These are phyloP conservation scores for Passalora sequoiae DNA, from an alignment of 2,329 filamentous ascomycete genomes.

Conservation along the genomic window DNA sequence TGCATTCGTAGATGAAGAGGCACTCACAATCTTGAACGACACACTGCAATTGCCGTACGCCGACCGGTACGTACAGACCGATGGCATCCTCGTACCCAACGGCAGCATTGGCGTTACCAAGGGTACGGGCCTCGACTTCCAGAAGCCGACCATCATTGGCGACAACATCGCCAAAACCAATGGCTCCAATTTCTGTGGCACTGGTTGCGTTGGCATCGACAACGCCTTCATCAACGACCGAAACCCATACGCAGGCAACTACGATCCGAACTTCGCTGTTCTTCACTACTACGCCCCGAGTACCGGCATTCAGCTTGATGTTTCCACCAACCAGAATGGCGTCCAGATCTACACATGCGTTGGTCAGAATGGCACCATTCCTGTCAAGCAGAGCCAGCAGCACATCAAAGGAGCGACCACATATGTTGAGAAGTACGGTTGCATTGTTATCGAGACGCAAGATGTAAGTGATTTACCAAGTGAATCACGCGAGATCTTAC, in stretches of 20 bases:
- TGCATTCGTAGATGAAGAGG: slow-evolving; percentile 69
- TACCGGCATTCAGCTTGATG: slow-evolving; percentile 29
- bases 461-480: slow-evolving; percentile 25
- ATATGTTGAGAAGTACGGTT: slow-evolving; percentile 44
- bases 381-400: slow-evolving; percentile 31
- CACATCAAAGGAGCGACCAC: slow-evolving; percentile 22
- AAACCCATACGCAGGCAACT: slow-evolving; percentile 20
- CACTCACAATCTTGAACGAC: slow-evolving; percentile 62
- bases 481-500: slow-evolving; percentile 55
- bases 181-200: slow-evolving; percentile 54
- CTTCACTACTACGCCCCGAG: slow-evolving; percentile 22
- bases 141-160: slow-evolving; percentile 22
- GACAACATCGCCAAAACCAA: slow-evolving; percentile 24
- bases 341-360: slow-evolving; percentile 32
- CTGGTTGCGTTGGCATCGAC: slow-evolving; percentile 79
- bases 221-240: slow-evolving; percentile 39
- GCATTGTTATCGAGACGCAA: slow-evolving; percentile 69
- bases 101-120: slow-evolving; percentile 43
- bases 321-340: slow-evolving; percentile 29
- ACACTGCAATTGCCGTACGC: slow-evolving; percentile 67
- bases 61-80: slow-evolving; percentile 26
- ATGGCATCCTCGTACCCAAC: slow-evolving; percentile 28
- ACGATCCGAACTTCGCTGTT: slow-evolving; percentile 27
- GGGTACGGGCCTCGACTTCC: slow-evolving; percentile 29
- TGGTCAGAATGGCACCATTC: slow-evolving; percentile 31